Percentiles rank a stretch among this genome's conserved stretches.
phyloP scores from a whole-genome alignment of 768 basidiomycete genomes.

The Strobilomyces confusus region DNA sequence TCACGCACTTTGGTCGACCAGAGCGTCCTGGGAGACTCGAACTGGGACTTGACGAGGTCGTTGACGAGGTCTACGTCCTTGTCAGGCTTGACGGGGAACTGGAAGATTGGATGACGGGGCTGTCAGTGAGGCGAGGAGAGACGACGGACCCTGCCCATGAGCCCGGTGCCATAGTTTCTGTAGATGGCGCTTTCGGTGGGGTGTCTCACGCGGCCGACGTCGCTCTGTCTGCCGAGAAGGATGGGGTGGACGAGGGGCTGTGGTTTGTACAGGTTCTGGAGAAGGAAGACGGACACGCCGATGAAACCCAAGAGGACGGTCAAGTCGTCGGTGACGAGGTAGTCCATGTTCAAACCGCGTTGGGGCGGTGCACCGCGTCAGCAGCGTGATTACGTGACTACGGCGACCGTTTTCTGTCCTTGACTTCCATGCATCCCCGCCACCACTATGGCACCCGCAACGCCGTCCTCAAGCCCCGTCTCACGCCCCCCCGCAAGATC shows the following conservation, averaged over 20 bases:
- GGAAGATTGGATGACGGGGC: slow-evolving; percentile 4
- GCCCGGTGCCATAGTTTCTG: slow-evolving; percentile 84
- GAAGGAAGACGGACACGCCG: slow-evolving; percentile 69
- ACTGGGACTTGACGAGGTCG: slow-evolving; percentile 65
- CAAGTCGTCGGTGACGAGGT: slow-evolving; percentile 72
- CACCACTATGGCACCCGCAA: slow-evolving; percentile 55
- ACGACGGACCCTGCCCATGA: slow-evolving; percentile 68
- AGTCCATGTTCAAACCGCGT: no score
- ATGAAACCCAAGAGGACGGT: slow-evolving; percentile 75
- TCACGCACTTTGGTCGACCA: slow-evolving; percentile 70
- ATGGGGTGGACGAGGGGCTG: slow-evolving; percentile 92
- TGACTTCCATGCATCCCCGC: slow-evolving; percentile 11
- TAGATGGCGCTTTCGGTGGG: slow-evolving; percentile 83
- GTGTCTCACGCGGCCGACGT: slow-evolving; percentile 77
- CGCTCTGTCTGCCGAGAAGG: slow-evolving; percentile 87
- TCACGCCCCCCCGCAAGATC: slow-evolving; percentile 31
- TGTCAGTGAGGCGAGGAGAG: background rate
- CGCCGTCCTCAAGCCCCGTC: slow-evolving; percentile 43
- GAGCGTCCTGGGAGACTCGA: slow-evolving; percentile 64
- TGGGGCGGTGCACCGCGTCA: background rate
- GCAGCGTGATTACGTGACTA: slow-evolving; percentile 28
- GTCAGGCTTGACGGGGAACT: slow-evolving; percentile 73
- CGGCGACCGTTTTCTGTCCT: slow-evolving; percentile 30
- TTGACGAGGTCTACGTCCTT: slow-evolving; percentile 66
- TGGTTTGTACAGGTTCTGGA: slow-evolving; percentile 75